A percentile compares a stretch with the other conserved stretches of the same genome.
Evolutionary conservation across 495 filamentous ascomycete species (phyloP).

Genomic region (Penicillium waksmanii): DNA sequence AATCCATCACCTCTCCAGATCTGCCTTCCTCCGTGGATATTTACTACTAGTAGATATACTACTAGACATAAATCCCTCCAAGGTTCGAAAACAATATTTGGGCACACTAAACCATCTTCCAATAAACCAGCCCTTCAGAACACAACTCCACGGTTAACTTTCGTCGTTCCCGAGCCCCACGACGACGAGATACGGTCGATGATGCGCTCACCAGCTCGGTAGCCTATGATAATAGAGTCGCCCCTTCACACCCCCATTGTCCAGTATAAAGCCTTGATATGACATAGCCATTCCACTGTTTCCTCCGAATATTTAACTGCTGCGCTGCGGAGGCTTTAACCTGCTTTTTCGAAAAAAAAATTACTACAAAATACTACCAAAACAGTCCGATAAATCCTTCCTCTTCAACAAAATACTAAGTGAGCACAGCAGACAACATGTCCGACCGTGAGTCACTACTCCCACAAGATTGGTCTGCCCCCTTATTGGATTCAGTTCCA

Average conservation of each 20-base stretch:
- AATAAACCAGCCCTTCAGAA: too few species aligned
- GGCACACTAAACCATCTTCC: too few species aligned
- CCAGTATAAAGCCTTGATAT: not conserved
- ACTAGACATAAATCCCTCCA: too few species aligned
- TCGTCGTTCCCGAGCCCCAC: not conserved
- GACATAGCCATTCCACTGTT: constrained; percentile 1
- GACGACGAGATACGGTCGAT: constrained; percentile 7
- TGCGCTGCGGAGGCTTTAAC: not conserved
- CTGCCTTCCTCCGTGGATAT: too few species aligned
- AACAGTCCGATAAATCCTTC: not conserved
- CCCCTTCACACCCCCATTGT: constrained; percentile 2
- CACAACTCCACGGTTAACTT: too few species aligned
- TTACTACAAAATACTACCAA: not conserved
- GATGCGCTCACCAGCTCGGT: constrained; percentile 16
- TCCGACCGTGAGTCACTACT: constrained; percentile 15
- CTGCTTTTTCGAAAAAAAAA: not conserved
- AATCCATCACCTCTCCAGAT: too few species aligned
- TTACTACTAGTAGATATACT: too few species aligned
- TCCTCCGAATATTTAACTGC: not conserved
- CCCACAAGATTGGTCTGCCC: constrained; percentile 7
- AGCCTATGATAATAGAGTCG: constrained; percentile 19
- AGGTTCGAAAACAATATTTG: too few species aligned
- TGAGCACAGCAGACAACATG: constrained; percentile 4
- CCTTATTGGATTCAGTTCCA: not conserved
- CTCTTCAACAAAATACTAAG: not conserved